Percentiles rank a stretch among this genome's conserved stretches.
Conservation (phyloP, 106 monocot species). For the Dioscorea zingiberensis region DNA sequence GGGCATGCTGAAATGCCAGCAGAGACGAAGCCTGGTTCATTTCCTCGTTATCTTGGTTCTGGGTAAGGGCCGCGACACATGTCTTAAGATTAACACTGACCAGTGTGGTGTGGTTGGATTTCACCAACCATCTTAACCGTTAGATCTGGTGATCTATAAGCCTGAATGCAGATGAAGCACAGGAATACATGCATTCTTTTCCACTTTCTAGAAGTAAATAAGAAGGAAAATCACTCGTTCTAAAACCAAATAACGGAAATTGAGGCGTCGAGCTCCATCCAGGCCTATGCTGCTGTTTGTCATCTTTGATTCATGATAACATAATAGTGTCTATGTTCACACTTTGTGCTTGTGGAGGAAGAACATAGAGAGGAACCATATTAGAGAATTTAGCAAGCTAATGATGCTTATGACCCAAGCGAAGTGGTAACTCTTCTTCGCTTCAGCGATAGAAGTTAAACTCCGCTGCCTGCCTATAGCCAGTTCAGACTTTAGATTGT, state of each 20-base stretch:
- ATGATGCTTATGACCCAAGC: not conserved
- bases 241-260: too few species aligned
- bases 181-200: too few species aligned
- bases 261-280: too few species aligned
- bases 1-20: not conserved
- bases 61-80: not conserved
- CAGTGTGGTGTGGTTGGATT: too few species aligned
- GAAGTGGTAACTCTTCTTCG: not conserved
- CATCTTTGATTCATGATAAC: too few species aligned
- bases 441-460: not conserved
- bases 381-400: not conserved
- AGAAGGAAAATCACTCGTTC: too few species aligned
- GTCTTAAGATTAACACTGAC: not conserved
- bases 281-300: too few species aligned
- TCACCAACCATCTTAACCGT: too few species aligned
- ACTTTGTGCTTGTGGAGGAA: not conserved
- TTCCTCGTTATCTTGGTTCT: not conserved
- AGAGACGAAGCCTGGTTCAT: not conserved
- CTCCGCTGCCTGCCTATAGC: not conserved
- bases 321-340: too few species aligned
- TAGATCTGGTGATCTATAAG: too few species aligned
- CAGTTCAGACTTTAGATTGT: slow-evolving; percentile 8
- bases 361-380: not conserved
- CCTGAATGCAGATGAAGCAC: too few species aligned
- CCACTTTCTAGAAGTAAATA: too few species aligned